Percentiles rank a stretch among this genome's conserved stretches.
These are phyloP conservation scores for Penicillium desertorum DNA, from an alignment of 495 filamentous ascomycete species.

Conservation along the genomic window DNA sequence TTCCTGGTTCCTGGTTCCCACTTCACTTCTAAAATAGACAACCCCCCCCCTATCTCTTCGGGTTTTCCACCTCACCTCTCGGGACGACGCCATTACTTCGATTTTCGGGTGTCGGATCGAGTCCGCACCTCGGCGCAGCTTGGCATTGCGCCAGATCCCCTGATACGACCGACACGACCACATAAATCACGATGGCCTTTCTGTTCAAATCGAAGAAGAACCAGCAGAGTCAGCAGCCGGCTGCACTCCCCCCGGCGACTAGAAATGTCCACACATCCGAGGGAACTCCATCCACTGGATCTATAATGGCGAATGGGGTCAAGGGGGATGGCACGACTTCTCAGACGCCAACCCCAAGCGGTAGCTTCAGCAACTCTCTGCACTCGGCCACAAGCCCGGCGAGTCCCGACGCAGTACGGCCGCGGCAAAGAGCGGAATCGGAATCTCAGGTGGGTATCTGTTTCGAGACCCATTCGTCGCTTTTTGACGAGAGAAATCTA, in stretches of 20 bases:
- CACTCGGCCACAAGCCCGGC: slow-evolving; percentile 52
- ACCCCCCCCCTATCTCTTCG: slow-evolving; percentile 15
- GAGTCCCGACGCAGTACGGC: slow-evolving; percentile 53
- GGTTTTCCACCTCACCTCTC: neutral
- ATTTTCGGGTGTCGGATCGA: slow-evolving; percentile 15
- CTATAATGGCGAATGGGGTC: slow-evolving; percentile 38
- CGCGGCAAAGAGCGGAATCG: slow-evolving; percentile 52
- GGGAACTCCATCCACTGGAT: slow-evolving; percentile 34
- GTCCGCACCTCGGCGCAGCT: slow-evolving; percentile 18
- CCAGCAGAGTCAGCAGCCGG: slow-evolving; percentile 31
- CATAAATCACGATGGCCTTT: slow-evolving; percentile 56
- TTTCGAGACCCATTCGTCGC: neutral
- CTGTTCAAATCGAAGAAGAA: slow-evolving; percentile 63
- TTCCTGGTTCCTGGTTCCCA: slow-evolving; percentile 34
- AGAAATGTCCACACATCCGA: slow-evolving; percentile 54
- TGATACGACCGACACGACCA: slow-evolving; percentile 41
- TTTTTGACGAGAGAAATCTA: neutral
- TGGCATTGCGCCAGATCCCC: slow-evolving; percentile 23
- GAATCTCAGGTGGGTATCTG: slow-evolving; percentile 48
- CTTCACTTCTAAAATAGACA: slow-evolving; percentile 31
- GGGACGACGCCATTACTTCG: slow-evolving; percentile 7
- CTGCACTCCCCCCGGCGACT: slow-evolving; percentile 51
- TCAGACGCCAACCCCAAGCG: slow-evolving; percentile 60
- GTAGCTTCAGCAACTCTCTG: slow-evolving; percentile 64
- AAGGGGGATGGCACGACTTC: slow-evolving; percentile 41